phyloP scores from a whole-genome alignment of 371 early-diverging fungal species.

The Capillidium rhysosporum region DNA sequence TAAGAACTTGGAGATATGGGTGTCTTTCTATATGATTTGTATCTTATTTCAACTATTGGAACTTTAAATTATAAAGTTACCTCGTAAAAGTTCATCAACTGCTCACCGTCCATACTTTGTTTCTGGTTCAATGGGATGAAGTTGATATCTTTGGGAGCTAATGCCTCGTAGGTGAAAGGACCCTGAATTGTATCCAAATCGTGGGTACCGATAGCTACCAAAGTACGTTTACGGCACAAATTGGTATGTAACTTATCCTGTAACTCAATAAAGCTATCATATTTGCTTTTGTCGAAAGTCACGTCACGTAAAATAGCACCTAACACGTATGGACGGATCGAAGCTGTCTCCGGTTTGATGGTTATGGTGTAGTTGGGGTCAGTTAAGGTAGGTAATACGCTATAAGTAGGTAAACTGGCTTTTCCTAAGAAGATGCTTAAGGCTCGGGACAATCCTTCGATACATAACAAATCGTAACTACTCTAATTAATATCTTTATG shows the following conservation, averaged over 20 bases:
- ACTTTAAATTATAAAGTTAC: slow-evolving; percentile 11
- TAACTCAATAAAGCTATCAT: slow-evolving; percentile 93
- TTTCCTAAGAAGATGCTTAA: slow-evolving; percentile 59
- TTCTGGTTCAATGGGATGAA: slow-evolving; percentile 92
- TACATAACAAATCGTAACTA: slow-evolving; percentile 89
- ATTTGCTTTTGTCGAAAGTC: slow-evolving; percentile 59
- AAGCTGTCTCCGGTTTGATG: slow-evolving; percentile 21
- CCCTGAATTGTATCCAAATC: slow-evolving; percentile 91
- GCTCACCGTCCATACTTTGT: slow-evolving; percentile 64
- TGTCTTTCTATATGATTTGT: slow-evolving; percentile 27
- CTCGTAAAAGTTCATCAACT: slow-evolving; percentile 81
- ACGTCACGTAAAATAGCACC: slow-evolving; percentile 88
- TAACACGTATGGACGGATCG: slow-evolving; percentile 78
- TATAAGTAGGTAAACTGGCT: slow-evolving; percentile 25
- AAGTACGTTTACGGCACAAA: slow-evolving; percentile 87
- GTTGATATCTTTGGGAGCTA: slow-evolving; percentile 68
- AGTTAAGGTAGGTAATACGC: neutral
- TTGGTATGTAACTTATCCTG: slow-evolving; percentile 99
- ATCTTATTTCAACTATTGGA: neutral
- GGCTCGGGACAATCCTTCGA: slow-evolving; percentile 84
- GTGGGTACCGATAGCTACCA: slow-evolving; percentile 98
- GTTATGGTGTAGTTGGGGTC: neutral
- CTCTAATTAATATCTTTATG: neutral
- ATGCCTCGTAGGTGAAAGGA: slow-evolving; percentile 92
- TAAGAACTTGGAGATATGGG: slow-evolving; percentile 77